A percentile compares a stretch with the other conserved stretches of the same genome.
Evolutionary conservation across 176 grass and related monocot species (phyloP).

Genomic region (Bonia amplexicaulis): DNA sequence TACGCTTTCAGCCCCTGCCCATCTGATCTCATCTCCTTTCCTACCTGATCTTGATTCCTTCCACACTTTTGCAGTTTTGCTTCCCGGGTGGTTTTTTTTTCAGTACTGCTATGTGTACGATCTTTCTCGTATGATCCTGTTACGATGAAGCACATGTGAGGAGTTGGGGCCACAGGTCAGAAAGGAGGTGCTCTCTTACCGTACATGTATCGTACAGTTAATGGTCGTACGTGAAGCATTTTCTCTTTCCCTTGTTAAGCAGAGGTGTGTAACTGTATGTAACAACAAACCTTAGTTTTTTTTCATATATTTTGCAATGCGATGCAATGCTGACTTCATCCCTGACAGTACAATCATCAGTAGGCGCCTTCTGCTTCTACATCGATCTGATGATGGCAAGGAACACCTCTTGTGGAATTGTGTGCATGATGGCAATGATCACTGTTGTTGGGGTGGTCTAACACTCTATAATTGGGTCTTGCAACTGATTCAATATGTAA

Average conservation of each 20-base stretch:
- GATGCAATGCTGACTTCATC: not conserved
- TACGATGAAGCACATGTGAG: too few species aligned
- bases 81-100: not conserved
- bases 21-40: not conserved
- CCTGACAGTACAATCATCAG: not conserved
- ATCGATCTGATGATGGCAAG: not conserved
- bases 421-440: not conserved
- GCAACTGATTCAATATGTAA: too few species aligned
- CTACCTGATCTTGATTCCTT: not conserved
- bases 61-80: too few species aligned
- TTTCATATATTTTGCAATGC: not conserved
- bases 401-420: not conserved
- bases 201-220: too few species aligned
- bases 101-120: too few species aligned
- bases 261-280: not conserved
- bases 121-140: too few species aligned
- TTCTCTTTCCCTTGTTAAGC: not conserved
- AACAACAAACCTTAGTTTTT: not conserved
- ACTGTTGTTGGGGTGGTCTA: too few species aligned
- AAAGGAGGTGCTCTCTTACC: too few species aligned
- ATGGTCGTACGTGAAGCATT: too few species aligned
- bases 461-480: rapidly evolving
- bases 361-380: too few species aligned
- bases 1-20: not conserved
- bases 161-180: too few species aligned